Base-by-base conservation (phyloP, 345 rosid genomes). In the Nephelium lappaceum region DNA sequence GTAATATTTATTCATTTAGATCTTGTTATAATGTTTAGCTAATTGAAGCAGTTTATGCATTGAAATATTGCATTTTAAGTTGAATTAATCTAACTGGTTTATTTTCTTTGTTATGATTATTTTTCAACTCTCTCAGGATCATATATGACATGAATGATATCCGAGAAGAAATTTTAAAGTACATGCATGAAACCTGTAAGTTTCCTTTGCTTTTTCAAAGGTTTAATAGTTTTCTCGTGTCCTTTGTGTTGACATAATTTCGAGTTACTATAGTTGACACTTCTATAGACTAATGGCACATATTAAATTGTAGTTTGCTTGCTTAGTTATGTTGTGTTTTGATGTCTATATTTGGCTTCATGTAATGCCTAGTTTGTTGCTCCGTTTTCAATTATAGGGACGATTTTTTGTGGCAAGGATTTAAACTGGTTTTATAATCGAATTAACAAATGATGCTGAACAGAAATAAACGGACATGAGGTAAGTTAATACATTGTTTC, bases 371-470 rank as follows among this genome's bases (percentile, higher is more conserved):
- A 5, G 11, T 55, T 47, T 57, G 31, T 53, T 69, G 42, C 21
- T 18, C 0, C n/a, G 27, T 51, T 49, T 19, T 72, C 15, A 53
- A 15, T 31, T 27, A 42, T 69, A 77, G 80, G 68, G 80, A 77
- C 45, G 74, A 69, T 77, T 77, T 77, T 74, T 53, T 77, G 14
- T 69, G 69, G 45, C 58, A 39, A 25, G 80, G 80, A 27, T 68
- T 68, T 45, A 77, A 77, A 19, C 60, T 77, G 68, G 74, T 77
- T 61, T 25, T 61, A 60, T 58, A 43, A 38, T 42, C 41, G 36
- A 60, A 42, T 31, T 27, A 69, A 69, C 67, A 12, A 47, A 36
- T 39, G 51, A 16, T 58, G 47, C 68, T 14, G 68, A 24, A 45
- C 43, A 23, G 43, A 5, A 39, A 61, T 27, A 10, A 58, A 39